Evolutionary conservation across 495 filamentous ascomycete genomes (phyloP).

Genomic region (Cairneyella variabilis): DNA sequence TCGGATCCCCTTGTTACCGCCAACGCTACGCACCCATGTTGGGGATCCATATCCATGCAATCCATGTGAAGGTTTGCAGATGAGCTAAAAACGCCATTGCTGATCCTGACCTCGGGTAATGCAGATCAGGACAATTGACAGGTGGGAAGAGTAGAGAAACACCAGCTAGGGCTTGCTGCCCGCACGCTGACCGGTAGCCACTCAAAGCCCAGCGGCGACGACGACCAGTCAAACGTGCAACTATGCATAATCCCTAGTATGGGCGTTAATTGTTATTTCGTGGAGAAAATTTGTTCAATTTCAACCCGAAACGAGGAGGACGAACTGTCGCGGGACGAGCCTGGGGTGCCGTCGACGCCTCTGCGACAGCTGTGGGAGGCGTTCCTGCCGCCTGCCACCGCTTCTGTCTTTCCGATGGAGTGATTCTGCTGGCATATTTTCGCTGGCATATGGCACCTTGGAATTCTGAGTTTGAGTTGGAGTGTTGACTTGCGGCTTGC

Average conservation of each 20-base stretch:
- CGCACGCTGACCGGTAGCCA: conserved; percentile 15
- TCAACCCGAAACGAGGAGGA: no score
- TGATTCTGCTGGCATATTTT: no score
- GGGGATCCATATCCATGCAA: conserved; percentile 14
- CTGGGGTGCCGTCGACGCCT: no score
- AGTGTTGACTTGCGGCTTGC: not conserved
- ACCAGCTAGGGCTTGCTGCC: not conserved
- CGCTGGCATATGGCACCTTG: no score
- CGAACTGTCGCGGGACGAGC: no score
- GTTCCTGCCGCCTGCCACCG: no score
- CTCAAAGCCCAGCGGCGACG: not conserved
- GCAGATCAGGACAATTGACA: conserved; percentile 27
- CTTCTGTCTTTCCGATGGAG: no score
- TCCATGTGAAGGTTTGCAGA: conserved; percentile 18
- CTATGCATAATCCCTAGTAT: not conserved
- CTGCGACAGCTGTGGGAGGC: no score
- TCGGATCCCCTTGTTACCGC: conserved; percentile 16
- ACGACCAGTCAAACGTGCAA: not conserved
- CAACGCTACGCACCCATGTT: conserved; percentile 4
- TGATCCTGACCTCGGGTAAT: conserved; percentile 24
- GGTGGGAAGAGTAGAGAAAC: conserved; percentile 8
- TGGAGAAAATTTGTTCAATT: not conserved
- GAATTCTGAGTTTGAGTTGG: no score
- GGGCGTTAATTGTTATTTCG: not conserved
- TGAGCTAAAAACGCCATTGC: conserved; percentile 26